Percentiles rank a stretch among this genome's conserved stretches.
phyloP scores from a whole-genome alignment of 805 yeast genomes.

The Spencermartinsiella europaea region DNA sequence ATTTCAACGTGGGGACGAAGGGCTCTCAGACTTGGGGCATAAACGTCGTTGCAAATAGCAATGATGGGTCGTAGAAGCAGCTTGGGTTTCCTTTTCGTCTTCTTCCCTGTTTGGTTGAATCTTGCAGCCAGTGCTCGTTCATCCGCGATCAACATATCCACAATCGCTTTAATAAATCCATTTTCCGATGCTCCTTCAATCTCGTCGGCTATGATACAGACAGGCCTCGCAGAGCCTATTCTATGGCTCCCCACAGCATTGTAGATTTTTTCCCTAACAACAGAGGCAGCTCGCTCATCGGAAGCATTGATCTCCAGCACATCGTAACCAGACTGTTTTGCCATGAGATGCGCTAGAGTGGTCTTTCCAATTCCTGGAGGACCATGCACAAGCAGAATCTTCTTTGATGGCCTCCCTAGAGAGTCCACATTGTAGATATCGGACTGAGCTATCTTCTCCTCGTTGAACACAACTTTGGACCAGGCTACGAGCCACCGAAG shows the following conservation, averaged over 20 bases:
- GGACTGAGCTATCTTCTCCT: slow-evolving; percentile 25
- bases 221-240: slow-evolving; percentile 60
- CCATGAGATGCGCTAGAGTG: slow-evolving; percentile 77
- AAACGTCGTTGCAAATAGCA: slow-evolving; percentile 86
- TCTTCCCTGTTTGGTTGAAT: slow-evolving; percentile 22
- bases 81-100: slow-evolving; percentile 35
- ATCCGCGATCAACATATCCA: slow-evolving; percentile 60
- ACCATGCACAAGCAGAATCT: slow-evolving; percentile 74
- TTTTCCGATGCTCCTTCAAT: slow-evolving; percentile 73
- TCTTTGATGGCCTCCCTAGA: slow-evolving; percentile 53
- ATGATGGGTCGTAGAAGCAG: slow-evolving; percentile 77
- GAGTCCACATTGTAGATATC: slow-evolving; percentile 37
- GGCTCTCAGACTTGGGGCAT: slow-evolving; percentile 67
- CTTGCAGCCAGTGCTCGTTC: slow-evolving; percentile 40
- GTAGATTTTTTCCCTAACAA: slow-evolving; percentile 48
- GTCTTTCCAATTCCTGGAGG: slow-evolving; percentile 96
- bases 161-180: slow-evolving; percentile 47
- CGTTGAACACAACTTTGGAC: slow-evolving; percentile 54
- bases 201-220: slow-evolving; percentile 83
- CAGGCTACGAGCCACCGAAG: slow-evolving; percentile 64
- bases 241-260: slow-evolving; percentile 64
- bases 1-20: slow-evolving; percentile 71
- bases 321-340: slow-evolving; percentile 74
- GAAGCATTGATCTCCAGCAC: slow-evolving; percentile 83
- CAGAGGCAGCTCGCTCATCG: slow-evolving; percentile 63